These are phyloP conservation scores for Aspergillus versicolor DNA, from an alignment of 2,329 filamentous ascomycete genomes.

Conservation along the genomic window DNA sequence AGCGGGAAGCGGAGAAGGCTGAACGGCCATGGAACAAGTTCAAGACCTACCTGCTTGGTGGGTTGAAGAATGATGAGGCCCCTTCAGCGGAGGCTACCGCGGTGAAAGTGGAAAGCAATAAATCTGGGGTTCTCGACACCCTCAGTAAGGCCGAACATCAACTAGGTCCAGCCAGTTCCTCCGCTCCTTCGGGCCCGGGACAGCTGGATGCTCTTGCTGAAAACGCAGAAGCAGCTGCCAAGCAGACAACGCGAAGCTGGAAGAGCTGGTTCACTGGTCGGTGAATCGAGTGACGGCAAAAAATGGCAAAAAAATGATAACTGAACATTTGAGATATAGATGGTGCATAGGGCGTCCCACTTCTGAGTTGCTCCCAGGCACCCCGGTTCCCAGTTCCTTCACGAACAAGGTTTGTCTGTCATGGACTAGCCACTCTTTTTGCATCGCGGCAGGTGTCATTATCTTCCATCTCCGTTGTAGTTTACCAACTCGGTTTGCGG, in stretches of 20 bases:
- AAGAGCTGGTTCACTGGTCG: conserved; percentile 41
- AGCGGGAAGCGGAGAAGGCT: conserved; percentile 40
- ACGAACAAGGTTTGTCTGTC: background rate
- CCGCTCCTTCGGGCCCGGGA: conserved; percentile 25
- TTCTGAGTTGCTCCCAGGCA: background rate
- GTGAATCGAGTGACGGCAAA: conserved; percentile 16
- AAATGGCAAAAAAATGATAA: conserved; percentile 2
- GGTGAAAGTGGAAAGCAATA: conserved; percentile 16
- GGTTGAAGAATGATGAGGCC: conserved; percentile 37
- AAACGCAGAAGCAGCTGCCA: conserved; percentile 36
- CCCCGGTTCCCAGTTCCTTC: background rate
- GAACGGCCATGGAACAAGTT: conserved; percentile 39
- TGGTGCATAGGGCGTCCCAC: background rate
- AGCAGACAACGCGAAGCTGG: conserved; percentile 39
- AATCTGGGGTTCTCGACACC: conserved; percentile 34
- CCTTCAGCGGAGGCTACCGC: conserved; percentile 7
- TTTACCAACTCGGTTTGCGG: conserved; percentile 12
- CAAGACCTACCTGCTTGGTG: conserved; percentile 40
- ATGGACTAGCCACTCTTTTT: conserved; percentile 1
- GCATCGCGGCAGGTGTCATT: conserved; percentile 12
- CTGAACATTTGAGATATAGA: background rate
- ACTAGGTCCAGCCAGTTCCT: conserved; percentile 23
- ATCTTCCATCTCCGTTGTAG: conserved; percentile 12
- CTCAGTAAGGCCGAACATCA: conserved; percentile 36
- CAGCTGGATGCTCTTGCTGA: conserved; percentile 36